Conservation (phyloP, 2,329 filamentous ascomycete genomes). For the Pseudogymnoascus sp. region DNA sequence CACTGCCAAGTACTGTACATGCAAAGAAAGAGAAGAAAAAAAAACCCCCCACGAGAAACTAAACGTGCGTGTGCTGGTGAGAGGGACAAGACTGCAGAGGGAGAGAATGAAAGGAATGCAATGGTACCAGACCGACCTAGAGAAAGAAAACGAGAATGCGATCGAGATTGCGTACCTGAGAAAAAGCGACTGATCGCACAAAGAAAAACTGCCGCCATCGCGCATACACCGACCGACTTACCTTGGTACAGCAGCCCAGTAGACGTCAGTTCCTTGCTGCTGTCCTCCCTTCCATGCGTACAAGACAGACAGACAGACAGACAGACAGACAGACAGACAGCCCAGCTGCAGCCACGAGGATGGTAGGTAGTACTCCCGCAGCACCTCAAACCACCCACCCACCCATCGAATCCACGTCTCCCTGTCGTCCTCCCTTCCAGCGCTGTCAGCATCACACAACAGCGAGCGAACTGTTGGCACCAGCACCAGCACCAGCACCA, state of each 20-base stretch:
- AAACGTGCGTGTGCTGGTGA: background rate
- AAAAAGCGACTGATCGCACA: background rate
- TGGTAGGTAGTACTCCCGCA: background rate
- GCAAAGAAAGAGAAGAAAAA: background rate
- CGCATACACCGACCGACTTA: background rate
- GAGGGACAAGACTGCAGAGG: no score
- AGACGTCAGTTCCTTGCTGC: no score
- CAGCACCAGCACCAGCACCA: background rate
- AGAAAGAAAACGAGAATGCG: background rate
- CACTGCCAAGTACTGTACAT: background rate
- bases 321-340: no score
- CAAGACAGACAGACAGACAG: background rate
- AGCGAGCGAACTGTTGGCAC: background rate
- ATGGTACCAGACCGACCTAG: background rate
- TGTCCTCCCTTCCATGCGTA: background rate
- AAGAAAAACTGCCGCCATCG: background rate
- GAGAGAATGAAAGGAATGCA: background rate
- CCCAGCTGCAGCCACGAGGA: background rate
- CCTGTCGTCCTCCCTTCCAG: background rate
- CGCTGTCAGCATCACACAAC: background rate
- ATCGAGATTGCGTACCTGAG: background rate
- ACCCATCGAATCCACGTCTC: background rate
- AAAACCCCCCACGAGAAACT: background rate
- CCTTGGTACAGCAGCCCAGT: background rate
- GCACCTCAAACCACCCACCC: background rate